Evolutionary conservation across 306 rosid genomes (phyloP).

Genomic region (Cyclanthera cordifolia): DNA sequence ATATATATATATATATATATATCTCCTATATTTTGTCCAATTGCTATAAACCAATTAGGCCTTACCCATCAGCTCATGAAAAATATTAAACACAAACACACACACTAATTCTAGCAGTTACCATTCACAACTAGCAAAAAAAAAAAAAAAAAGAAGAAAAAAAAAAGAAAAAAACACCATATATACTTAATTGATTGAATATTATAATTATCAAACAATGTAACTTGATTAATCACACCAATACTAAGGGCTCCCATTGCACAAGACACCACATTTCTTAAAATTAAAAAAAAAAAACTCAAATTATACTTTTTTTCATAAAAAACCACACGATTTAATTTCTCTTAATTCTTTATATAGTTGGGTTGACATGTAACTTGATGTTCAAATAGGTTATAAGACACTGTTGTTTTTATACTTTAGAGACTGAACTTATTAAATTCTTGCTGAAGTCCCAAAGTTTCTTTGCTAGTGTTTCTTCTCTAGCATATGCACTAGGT

Average conservation of each 20-base stretch:
- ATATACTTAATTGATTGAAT: background rate
- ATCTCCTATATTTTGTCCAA: too few species aligned
- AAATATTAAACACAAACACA: too few species aligned
- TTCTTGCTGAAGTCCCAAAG: slow-evolving; percentile 86
- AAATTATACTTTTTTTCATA: too few species aligned
- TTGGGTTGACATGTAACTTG: background rate
- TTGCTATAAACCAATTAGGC: background rate
- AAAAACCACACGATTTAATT: too few species aligned
- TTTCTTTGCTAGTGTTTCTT: slow-evolving; percentile 31
- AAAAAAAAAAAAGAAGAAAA: too few species aligned
- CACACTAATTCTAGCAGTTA: background rate
- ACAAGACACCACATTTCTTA: background rate
- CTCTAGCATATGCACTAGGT: slow-evolving; percentile 42
- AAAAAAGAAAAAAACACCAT: background rate
- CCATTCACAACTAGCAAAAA: background rate
- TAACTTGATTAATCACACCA: background rate
- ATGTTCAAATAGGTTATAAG: background rate
- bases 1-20: too few species aligned
- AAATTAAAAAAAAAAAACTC: too few species aligned
- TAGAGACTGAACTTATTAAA: slow-evolving; percentile 33
- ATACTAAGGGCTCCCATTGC: background rate
- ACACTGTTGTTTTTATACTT: slow-evolving; percentile 15
- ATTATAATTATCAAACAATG: background rate
- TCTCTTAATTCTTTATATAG: background rate
- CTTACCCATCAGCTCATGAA: background rate